Conservation (phyloP, 2,329 filamentous ascomycete species). For the Aspergillus candidus region DNA sequence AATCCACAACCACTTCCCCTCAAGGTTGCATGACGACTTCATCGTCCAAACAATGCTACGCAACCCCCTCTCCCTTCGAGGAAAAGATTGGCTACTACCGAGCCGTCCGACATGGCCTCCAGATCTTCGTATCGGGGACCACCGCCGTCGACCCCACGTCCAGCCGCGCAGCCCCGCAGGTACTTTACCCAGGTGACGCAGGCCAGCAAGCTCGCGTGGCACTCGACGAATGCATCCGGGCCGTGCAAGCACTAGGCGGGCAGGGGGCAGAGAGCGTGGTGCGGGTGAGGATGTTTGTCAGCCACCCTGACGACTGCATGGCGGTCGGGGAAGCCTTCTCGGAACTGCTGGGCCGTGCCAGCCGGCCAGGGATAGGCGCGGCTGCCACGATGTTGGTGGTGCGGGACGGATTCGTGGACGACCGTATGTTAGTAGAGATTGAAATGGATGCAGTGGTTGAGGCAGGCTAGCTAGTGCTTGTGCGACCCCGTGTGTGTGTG, state of each 20-base stretch:
- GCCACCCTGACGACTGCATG: conserved; percentile 23
- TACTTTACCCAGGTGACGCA: conserved; percentile 29
- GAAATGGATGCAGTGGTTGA: conserved; percentile 33
- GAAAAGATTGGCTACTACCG: conserved; percentile 34
- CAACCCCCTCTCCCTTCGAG: conserved; percentile 34
- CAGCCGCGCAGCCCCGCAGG: conserved; percentile 19
- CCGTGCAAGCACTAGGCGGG: conserved; percentile 29
- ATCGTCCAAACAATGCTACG: conserved; percentile 21
- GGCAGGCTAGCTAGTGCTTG: background rate
- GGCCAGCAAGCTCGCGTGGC: conserved; percentile 25
- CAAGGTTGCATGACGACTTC: background rate
- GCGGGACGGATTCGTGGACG: conserved; percentile 31
- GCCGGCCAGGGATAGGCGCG: conserved; percentile 21
- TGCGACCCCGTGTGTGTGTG: too few species aligned
- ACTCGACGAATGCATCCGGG: conserved; percentile 22
- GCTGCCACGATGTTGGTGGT: conserved; percentile 37
- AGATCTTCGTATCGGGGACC: conserved; percentile 36
- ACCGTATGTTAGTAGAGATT: conserved; percentile 35
- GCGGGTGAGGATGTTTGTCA: conserved; percentile 31
- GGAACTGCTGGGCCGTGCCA: conserved; percentile 22
- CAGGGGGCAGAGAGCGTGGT: conserved; percentile 28
- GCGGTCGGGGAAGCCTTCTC: conserved; percentile 26
- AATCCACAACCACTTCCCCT: background rate
- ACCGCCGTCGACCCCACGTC: conserved; percentile 32
- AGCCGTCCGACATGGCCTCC: conserved; percentile 30